These are phyloP conservation scores for Helotiales sp. DNA, from an alignment of 2,329 filamentous ascomycete species.

Conservation along the genomic window DNA sequence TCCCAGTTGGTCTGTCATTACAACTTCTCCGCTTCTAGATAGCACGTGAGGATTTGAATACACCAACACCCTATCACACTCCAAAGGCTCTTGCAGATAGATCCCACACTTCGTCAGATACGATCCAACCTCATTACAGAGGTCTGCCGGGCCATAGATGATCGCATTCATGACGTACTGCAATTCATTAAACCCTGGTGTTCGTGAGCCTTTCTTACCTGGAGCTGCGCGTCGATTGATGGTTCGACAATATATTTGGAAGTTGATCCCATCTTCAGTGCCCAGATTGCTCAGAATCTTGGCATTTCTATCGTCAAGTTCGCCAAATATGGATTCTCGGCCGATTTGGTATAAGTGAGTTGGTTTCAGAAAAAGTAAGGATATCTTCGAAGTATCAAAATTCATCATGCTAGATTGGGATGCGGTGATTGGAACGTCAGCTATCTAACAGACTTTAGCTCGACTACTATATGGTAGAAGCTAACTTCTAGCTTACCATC, in stretches of 20 bases:
- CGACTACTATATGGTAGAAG: neutral
- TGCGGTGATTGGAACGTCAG: constrained; percentile 6
- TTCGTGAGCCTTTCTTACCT: constrained; percentile 1
- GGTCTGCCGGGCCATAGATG: constrained; percentile 13
- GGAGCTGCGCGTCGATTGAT: constrained; percentile 5
- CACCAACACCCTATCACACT: constrained; percentile 11
- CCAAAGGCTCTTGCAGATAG: constrained; percentile 10
- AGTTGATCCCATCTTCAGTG: neutral
- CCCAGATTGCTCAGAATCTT: neutral
- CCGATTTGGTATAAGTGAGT: neutral
- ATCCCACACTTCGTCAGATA: constrained; percentile 10
- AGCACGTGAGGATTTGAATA: constrained; percentile 15
- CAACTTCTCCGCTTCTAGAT: neutral
- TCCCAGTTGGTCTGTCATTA: constrained; percentile 3
- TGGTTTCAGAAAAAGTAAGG: neutral
- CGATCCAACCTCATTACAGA: constrained; percentile 5
- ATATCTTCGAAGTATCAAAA: constrained; percentile 1
- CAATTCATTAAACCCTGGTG: constrained; percentile 4
- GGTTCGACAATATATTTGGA: constrained; percentile 2
- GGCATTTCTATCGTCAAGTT: neutral
- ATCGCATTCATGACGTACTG: constrained; percentile 10
- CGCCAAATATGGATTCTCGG: neutral
- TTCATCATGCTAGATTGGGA: neutral
- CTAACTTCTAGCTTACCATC: neutral
- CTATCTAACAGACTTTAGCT: neutral